phyloP scores from a whole-genome alignment of 495 filamentous ascomycete species.

The Aspergillus steynii region DNA sequence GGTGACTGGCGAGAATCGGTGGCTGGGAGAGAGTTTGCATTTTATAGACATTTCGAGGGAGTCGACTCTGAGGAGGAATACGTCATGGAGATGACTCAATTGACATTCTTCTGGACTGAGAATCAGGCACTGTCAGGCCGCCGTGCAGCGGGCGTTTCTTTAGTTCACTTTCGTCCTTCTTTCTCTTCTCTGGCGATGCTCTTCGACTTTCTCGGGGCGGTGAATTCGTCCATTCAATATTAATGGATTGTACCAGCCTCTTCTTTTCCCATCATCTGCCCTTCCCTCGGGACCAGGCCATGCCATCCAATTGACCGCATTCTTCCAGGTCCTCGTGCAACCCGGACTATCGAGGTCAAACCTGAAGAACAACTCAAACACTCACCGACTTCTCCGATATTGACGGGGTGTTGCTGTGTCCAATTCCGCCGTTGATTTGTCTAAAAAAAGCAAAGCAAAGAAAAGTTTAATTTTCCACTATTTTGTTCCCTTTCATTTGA shows the following conservation, averaged over 20 bases:
- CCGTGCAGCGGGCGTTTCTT: constrained; percentile 23
- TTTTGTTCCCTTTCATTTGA: constrained; percentile 12
- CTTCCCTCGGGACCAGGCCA: neutral
- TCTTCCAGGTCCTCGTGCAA: constrained; percentile 17
- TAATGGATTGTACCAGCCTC: too few species aligned
- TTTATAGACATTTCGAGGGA: too few species aligned
- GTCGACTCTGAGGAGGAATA: too few species aligned
- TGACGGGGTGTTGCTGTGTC: neutral
- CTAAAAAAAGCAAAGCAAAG: neutral
- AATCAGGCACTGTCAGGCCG: constrained; percentile 35
- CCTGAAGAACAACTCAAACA: constrained; percentile 21
- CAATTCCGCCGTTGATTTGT: neutral
- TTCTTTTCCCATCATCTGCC: neutral
- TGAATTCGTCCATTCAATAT: neutral
- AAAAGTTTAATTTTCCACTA: constrained; percentile 3
- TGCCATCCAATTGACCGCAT: constrained; percentile 4
- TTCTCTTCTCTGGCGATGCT: neutral
- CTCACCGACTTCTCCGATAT: constrained; percentile 27
- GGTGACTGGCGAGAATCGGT: too few species aligned
- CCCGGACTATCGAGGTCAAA: constrained; percentile 9
- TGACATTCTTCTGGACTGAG: neutral
- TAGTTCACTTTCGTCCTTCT: neutral
- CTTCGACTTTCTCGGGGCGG: neutral
- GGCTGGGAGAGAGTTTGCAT: too few species aligned
- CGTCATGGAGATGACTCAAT: too few species aligned